A percentile compares a stretch with the other conserved stretches of the same genome.
Conservation (phyloP, 768 basidiomycete genomes). For the Arthromyces matolae region DNA sequence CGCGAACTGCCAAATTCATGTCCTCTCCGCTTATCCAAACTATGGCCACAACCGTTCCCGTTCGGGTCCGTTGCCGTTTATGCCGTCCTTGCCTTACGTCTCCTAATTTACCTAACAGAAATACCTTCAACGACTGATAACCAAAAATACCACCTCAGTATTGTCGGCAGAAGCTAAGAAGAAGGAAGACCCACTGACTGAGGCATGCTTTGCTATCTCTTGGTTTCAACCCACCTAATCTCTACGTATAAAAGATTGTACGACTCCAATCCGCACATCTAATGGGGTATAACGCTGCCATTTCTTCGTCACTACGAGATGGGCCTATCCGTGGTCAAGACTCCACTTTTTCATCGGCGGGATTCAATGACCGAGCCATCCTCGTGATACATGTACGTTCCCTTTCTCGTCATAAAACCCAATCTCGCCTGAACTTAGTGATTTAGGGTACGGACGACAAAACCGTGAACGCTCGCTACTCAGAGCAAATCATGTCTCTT, state of each 20-base stretch:
- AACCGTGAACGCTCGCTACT: constrained; percentile 54
- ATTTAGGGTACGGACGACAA: constrained; percentile 56
- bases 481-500: constrained; percentile 41
- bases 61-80: constrained; percentile 51
- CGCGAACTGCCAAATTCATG: constrained; percentile 73
- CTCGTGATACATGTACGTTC: constrained; percentile 60
- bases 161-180: constrained; percentile 11
- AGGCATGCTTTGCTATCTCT: constrained; percentile 27
- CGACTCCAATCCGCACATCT: constrained; percentile 77
- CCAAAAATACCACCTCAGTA: constrained; percentile 24
- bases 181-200: constrained; percentile 35
- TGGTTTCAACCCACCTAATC: not conserved
- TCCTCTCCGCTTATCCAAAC: constrained; percentile 69
- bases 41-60: constrained; percentile 56
- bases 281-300: constrained; percentile 67
- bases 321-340: constrained; percentile 67
- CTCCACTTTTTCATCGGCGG: constrained; percentile 48
- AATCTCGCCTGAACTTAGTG: constrained; percentile 8
- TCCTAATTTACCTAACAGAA: constrained; percentile 28
- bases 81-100: constrained; percentile 2
- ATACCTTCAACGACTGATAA: constrained; percentile 50
- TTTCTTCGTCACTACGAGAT: constrained; percentile 72
- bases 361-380: constrained; percentile 45
- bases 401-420: not conserved
- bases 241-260: constrained; percentile 45